Conservation (phyloP, 176 grass and related monocot genomes). For the Hsuehochloa calcarea region DNA sequence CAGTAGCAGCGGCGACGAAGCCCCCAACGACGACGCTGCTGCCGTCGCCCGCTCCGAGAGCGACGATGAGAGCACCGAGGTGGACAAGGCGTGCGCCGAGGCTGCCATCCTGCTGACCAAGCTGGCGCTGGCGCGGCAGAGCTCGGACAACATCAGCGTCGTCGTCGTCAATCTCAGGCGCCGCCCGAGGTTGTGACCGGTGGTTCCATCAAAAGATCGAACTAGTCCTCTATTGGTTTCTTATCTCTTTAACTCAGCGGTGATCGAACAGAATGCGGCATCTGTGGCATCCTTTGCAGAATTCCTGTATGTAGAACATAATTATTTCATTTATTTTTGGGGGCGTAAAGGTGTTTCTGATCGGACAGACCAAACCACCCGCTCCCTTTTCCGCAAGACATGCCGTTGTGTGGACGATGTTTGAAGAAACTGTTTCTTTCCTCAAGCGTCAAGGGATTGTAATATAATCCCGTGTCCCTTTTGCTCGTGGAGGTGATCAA, state of each 20-base stretch:
- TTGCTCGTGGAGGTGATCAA: not conserved
- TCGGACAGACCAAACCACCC: not conserved
- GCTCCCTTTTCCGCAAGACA: not conserved
- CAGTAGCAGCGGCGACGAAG: constrained; percentile 39
- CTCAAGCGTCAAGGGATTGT: constrained; percentile 35
- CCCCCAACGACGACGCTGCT: not conserved
- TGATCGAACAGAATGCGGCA: not conserved
- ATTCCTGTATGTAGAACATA: not conserved
- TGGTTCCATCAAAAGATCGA: not conserved
- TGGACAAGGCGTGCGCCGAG: constrained; percentile 56
- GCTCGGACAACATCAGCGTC: constrained; percentile 73
- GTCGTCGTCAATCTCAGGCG: constrained; percentile 68
- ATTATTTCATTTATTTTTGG: constrained; percentile 20
- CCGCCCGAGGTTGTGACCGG: constrained; percentile 34
- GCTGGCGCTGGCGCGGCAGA: constrained; percentile 75
- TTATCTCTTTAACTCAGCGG: not conserved
- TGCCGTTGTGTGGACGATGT: not conserved
- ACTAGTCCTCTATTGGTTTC: not conserved
- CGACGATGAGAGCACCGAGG: constrained; percentile 12
- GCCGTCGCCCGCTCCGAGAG: constrained; percentile 25
- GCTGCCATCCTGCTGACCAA: constrained; percentile 79
- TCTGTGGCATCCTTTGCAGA: not conserved
- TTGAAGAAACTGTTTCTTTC: constrained; percentile 35
- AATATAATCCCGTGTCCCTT: constrained; percentile 21
- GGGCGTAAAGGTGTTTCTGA: not conserved